A percentile compares a stretch with the other conserved stretches of the same genome.
phyloP scores from a whole-genome alignment of 331 rosid species.

The Acacia pycnantha region DNA sequence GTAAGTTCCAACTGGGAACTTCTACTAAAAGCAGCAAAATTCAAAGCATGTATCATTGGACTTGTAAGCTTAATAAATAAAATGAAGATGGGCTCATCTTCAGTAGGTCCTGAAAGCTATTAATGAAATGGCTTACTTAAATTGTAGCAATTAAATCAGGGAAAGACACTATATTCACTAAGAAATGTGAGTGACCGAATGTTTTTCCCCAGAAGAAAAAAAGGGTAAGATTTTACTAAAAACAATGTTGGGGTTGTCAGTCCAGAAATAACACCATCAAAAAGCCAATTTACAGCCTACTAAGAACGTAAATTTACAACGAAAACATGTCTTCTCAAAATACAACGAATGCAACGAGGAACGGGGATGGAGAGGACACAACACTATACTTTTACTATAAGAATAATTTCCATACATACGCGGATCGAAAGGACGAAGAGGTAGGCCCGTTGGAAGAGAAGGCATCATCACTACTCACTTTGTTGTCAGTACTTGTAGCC shows the following conservation, averaged over 20 bases:
- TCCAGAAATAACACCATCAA: neutral
- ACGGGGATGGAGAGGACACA: neutral
- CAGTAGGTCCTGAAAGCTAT: neutral
- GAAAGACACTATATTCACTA: neutral
- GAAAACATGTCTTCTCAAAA: neutral
- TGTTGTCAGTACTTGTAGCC: conserved; percentile 22
- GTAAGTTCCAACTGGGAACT: neutral
- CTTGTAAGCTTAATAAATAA: neutral
- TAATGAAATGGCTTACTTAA: neutral
- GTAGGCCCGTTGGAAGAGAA: conserved; percentile 31
- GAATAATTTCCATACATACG: conserved; percentile 25
- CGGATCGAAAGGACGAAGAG: conserved; percentile 37
- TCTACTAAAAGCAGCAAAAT: neutral
- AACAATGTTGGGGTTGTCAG: neutral
- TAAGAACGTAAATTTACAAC: neutral
- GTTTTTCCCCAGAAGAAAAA: neutral
- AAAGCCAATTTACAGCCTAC: neutral
- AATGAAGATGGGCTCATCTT: neutral
- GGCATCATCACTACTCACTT: neutral
- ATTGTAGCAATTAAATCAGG: neutral
- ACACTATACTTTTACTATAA: neutral
- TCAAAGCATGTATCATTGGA: neutral
- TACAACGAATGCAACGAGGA: neutral
- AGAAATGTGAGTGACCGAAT: neutral
- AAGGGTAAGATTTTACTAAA: neutral